Evolutionary conservation across 768 basidiomycete species (phyloP).

Genomic region (Leccinum subgranulosum): DNA sequence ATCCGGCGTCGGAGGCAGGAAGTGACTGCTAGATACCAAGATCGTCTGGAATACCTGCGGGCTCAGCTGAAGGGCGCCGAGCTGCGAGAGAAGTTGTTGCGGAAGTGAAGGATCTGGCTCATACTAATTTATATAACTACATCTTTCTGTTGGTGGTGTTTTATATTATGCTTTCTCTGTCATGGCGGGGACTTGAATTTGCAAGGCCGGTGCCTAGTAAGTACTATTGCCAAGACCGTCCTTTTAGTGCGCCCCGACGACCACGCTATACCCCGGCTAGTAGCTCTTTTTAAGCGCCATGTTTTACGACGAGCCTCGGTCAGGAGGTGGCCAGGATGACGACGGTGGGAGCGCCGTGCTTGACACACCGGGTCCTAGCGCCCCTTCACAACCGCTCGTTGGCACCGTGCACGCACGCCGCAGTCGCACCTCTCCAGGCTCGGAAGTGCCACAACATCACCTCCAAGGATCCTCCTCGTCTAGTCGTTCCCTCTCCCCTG

Average conservation of each 20-base stretch:
- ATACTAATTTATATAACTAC: background rate
- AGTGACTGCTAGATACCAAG: constrained; percentile 69
- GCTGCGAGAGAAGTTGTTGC: constrained; percentile 76
- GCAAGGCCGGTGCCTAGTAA: too few species aligned
- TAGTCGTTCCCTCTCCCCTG: constrained; percentile 43
- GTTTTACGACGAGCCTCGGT: constrained; percentile 14
- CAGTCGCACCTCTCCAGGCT: constrained; percentile 52
- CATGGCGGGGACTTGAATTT: background rate
- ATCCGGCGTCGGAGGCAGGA: constrained; percentile 68
- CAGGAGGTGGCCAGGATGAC: constrained; percentile 25
- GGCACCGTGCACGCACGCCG: constrained; percentile 39
- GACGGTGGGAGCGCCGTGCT: background rate
- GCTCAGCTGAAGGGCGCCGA: constrained; percentile 83
- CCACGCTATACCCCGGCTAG: background rate
- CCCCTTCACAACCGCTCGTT: constrained; percentile 40
- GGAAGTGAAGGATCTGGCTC: constrained; percentile 39
- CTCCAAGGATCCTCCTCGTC: constrained; percentile 54
- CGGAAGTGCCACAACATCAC: constrained; percentile 58
- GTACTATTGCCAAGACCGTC: too few species aligned
- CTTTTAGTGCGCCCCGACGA: background rate
- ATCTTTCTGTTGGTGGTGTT: constrained; percentile 11
- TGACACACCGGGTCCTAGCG: constrained; percentile 19
- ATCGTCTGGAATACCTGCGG: constrained; percentile 73
- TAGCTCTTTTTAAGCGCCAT: constrained; percentile 3
- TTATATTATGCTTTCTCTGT: constrained; percentile 17